Base-by-base conservation (phyloP, 108 stramenopile species). In the Stephanodiscus triporus region DNA sequence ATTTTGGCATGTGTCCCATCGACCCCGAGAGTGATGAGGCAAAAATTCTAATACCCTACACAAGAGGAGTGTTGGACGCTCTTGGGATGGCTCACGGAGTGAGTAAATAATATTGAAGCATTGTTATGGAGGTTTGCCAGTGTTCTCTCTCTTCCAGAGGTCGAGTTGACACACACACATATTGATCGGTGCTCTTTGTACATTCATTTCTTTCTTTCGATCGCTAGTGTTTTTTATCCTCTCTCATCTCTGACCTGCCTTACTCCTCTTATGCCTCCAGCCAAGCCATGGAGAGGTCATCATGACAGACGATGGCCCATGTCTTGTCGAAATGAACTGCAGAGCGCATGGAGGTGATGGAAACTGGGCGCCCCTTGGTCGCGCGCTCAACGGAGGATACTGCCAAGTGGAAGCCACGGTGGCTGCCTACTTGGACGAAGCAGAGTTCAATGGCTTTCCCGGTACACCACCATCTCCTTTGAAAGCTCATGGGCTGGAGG, bases 291-390 rank as follows among this genome's bases (percentile, higher is more conserved):
- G 80, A 11, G 93, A 95, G 75, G 78, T 92, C 34, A 92, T 92
- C 72, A 83, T 94, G 65, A 91, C 93, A 10, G 42, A 72, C 0
- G 89, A 87, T 36, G 95, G 91, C 26, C 95, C 96, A 17, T 97
- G 95, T 75, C 85, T 98, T 4, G 96, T 98, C 1, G 97, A 97
- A 76, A 95, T 97, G 80, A 97, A 97, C 50, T 91, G 95, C 66
- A 87, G 97, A 38, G 90, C 90, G 53, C 97, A 97, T 70, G 97
- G 97, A 10, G 97, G 97, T 53, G 93, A 97, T 73, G 97, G 97
- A 38, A 96, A 87, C 22, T 98, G 95, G 94, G 50, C 84, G 22
- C 87, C 90, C 7, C 78, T 98, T n/a, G 86, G 78, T 24, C 54
- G 77, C 9, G 85, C 87, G 17, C 54, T 93, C 54, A 90, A 84